Base-by-base conservation (phyloP, 2,329 filamentous ascomycete species). In the Juglanconis sp. region DNA sequence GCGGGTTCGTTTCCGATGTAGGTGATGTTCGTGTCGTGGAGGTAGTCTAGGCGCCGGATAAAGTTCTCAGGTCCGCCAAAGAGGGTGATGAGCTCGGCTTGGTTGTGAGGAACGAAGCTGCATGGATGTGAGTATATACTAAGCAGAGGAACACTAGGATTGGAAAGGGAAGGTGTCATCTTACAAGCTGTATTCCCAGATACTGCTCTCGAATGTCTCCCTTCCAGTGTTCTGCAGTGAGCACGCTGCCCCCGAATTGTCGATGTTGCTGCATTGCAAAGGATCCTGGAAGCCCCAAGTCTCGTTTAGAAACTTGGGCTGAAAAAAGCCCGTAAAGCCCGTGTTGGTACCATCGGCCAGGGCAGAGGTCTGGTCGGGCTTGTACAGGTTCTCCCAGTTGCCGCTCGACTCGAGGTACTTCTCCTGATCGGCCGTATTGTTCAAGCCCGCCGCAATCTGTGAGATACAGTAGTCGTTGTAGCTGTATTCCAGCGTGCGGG, bases 401-500 rank as follows among this genome's bases (percentile, higher is more conserved):
- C 75, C 76, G 56, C 86, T 84, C 0, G 85, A 81, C 0, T 71
- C 71, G 0, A 82, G 68, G 62, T 91, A 92, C 68, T 82, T 87
- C 54, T 82, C 77, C 31, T 79, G 76, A 53, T 89, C 88, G 0
- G 69, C 73, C 3, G 76, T 75, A 11, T 82, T 78, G 1, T 83
- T 84, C 44, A 90, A 70, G 0, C 74, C 77, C 9, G 78, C 77
- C 0, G 88, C 87, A 59, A 91, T 82, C 51, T 85, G 77, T 0
- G 85, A 78, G 58, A 90, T 86, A 64, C 84, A 86, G 67, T 85
- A 93, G 73, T 92, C 90, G 64, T 92, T 86, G 72, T 92, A 92
- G 6, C 87, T 84, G 69, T 93, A 93, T 70, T 92, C 90, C 0
- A 92, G 81, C 0, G 89, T 92, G 7, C 90, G 80, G 1, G 87